These are phyloP conservation scores for Penicillium vulpinum DNA, from an alignment of 2,329 filamentous ascomycete genomes.

Conservation along the genomic window DNA sequence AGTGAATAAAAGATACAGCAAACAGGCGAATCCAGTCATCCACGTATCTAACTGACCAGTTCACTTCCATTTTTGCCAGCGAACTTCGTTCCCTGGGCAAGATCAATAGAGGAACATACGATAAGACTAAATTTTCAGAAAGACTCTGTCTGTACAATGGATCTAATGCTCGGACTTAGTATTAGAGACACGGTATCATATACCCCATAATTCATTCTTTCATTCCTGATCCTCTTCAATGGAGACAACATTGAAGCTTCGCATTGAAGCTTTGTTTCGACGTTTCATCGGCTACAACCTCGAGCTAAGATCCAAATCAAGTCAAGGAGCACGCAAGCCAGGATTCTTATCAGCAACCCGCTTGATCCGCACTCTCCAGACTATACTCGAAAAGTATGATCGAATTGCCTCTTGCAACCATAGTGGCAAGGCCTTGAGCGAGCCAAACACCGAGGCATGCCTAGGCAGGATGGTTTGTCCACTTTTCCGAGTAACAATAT, in stretches of 20 bases:
- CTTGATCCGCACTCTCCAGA: background rate
- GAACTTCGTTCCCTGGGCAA: no score
- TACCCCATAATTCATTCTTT: background rate
- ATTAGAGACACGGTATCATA: no score
- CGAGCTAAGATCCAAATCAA: background rate
- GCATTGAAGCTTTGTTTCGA: background rate
- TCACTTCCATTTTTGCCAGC: background rate
- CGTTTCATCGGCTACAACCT: background rate
- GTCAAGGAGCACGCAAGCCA: background rate
- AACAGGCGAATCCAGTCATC: no score
- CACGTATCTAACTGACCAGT: no score
- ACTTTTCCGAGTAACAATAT: conserved; percentile 48
- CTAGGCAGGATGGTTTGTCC: conserved; percentile 47
- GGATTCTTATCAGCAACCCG: background rate
- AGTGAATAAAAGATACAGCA: no score
- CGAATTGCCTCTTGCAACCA: conserved; percentile 9
- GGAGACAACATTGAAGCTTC: background rate
- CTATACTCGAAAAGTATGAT: conserved; percentile 4
- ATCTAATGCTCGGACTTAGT: background rate
- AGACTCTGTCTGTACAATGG: background rate
- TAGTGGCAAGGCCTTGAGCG: conserved; percentile 1
- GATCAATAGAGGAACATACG: background rate
- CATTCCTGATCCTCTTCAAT: no score
- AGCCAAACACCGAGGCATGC: background rate
- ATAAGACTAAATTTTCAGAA: background rate